Conservation (phyloP, 2,329 filamentous ascomycete species). For the Fusarium lyarnte region DNA sequence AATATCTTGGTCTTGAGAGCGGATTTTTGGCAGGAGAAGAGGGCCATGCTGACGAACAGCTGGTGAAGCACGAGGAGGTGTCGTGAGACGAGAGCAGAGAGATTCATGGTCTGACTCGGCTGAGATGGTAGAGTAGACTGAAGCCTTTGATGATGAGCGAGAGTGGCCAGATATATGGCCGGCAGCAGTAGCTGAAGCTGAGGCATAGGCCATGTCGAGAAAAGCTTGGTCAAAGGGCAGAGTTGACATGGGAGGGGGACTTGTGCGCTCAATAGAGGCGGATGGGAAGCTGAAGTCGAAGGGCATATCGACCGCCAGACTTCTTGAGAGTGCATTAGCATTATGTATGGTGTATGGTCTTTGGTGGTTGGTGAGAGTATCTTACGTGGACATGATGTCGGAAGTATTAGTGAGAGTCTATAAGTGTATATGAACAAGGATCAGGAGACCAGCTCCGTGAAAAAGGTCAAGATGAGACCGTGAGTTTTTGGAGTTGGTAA, state of each 20-base stretch:
- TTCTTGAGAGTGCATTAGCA: slow-evolving; percentile 44
- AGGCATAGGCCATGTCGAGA: slow-evolving; percentile 61
- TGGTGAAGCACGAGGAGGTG: slow-evolving; percentile 71
- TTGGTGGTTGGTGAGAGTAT: slow-evolving; percentile 2
- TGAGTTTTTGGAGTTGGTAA: slow-evolving; percentile 9
- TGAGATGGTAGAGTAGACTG: slow-evolving; percentile 70
- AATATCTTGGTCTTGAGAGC: slow-evolving; percentile 82
- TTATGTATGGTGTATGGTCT: neutral
- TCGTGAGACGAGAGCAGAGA: slow-evolving; percentile 73
- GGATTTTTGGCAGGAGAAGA: slow-evolving; percentile 84
- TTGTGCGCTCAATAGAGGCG: slow-evolving; percentile 46
- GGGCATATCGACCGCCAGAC: slow-evolving; percentile 70
- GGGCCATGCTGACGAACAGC: slow-evolving; percentile 83
- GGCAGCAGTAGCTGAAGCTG: slow-evolving; percentile 35
- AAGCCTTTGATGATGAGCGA: slow-evolving; percentile 72
- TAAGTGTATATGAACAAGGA: slow-evolving; percentile 26
- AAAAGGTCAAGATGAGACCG: slow-evolving; percentile 17
- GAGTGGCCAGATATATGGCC: slow-evolving; percentile 58
- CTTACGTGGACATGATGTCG: slow-evolving; percentile 50
- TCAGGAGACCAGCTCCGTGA: slow-evolving; percentile 40
- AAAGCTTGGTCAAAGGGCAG: slow-evolving; percentile 64
- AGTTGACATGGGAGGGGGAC: slow-evolving; percentile 51
- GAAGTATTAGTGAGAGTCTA: slow-evolving; percentile 36
- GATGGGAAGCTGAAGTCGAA: slow-evolving; percentile 68
- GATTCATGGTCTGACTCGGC: slow-evolving; percentile 69